These are phyloP conservation scores for Yarrowia sp. DNA, from an alignment of 805 yeast genomes.

Conservation along the genomic window DNA sequence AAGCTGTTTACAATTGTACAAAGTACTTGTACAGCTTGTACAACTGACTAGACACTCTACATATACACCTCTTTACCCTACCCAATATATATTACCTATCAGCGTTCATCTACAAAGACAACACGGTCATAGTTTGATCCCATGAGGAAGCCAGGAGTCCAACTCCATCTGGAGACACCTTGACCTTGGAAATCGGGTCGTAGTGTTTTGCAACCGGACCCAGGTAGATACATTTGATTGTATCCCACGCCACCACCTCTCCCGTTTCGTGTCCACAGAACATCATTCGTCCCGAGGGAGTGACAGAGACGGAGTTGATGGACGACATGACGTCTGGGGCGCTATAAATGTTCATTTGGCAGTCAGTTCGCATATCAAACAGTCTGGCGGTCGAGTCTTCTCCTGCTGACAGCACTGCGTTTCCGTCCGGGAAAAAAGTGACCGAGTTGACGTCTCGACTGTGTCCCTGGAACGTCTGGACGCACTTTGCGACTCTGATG, in stretches of 20 bases:
- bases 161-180: slow-evolving; percentile 73
- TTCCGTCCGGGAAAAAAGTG: slow-evolving; percentile 71
- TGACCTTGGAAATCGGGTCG: slow-evolving; percentile 67
- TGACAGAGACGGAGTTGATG: slow-evolving; percentile 58
- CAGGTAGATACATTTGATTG: slow-evolving; percentile 66
- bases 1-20: no score
- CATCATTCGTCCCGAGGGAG: slow-evolving; percentile 75
- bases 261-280: slow-evolving; percentile 78
- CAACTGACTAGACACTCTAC: no score
- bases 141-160: slow-evolving; percentile 82
- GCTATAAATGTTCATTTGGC: slow-evolving; percentile 62
- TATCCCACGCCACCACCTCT: slow-evolving; percentile 81
- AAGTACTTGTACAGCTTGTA: no score
- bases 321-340: slow-evolving; percentile 59
- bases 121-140: slow-evolving; percentile 65
- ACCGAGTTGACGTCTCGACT: slow-evolving; percentile 69
- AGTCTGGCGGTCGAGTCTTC: slow-evolving; percentile 78
- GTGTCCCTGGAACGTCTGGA: slow-evolving; percentile 57
- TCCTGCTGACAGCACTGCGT: slow-evolving; percentile 74
- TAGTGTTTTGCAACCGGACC: slow-evolving; percentile 72
- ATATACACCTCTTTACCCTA: no score
- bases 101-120: slow-evolving; percentile 35
- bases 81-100: no score
- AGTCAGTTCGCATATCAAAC: slow-evolving; percentile 79
- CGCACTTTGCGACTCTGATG: slow-evolving; percentile 57